Evolutionary conservation across 1,284 basidiomycete genomes (phyloP).

Genomic region (Mycosarcoma maydis): DNA sequence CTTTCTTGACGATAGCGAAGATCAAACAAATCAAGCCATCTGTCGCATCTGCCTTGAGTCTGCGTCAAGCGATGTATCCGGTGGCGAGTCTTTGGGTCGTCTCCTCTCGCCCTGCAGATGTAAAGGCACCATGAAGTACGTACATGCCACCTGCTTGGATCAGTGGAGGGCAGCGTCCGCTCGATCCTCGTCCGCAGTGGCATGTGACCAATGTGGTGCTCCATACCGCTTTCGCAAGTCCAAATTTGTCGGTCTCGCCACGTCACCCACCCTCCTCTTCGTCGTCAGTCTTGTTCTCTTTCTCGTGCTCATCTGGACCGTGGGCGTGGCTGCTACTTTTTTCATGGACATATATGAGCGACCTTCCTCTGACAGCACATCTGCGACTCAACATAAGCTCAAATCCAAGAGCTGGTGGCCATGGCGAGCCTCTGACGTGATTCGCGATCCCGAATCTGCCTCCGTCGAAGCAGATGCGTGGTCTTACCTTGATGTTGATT

Average conservation of each 20-base stretch:
- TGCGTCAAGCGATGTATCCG: conserved; percentile 13
- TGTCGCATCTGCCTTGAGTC: conserved; percentile 46
- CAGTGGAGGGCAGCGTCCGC: conserved; percentile 51
- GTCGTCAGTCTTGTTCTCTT: conserved; percentile 47
- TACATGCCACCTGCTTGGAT: conserved; percentile 61
- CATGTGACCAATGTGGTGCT: conserved; percentile 62
- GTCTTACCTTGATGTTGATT: conserved; percentile 31
- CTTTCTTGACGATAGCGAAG: conserved; percentile 14
- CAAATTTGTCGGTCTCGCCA: conserved; percentile 50
- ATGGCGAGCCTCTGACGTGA: conserved; percentile 11
- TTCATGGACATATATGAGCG: conserved; percentile 41
- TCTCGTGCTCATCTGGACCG: conserved; percentile 37
- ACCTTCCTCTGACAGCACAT: background rate
- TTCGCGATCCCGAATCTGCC: background rate
- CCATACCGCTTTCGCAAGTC: conserved; percentile 55
- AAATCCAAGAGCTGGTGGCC: conserved; percentile 29
- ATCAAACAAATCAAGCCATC: conserved; percentile 28
- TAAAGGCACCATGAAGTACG: conserved; percentile 63
- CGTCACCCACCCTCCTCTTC: conserved; percentile 40
- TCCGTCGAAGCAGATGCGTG: conserved; percentile 23
- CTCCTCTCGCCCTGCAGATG: conserved; percentile 56
- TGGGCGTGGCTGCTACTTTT: conserved; percentile 38
- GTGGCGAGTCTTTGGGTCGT: conserved; percentile 40
- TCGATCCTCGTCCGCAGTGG: conserved; percentile 40
- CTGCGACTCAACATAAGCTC: background rate